Conservation (phyloP, 2,329 filamentous ascomycete genomes). For the Trichoderma asperellum region DNA sequence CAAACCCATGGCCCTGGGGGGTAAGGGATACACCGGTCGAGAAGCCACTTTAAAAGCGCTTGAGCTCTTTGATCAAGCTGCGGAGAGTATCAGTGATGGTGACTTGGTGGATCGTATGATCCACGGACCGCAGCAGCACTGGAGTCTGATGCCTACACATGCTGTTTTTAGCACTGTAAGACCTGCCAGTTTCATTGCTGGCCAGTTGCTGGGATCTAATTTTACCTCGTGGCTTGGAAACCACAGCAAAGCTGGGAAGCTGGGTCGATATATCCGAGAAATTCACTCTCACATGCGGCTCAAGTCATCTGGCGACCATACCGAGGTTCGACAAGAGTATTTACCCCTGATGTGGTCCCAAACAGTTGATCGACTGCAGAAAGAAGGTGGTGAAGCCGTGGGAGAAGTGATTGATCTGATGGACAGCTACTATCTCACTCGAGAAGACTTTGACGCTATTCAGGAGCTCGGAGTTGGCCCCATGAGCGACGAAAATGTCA, state of each 20-base stretch:
- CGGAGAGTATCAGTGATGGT: conserved; percentile 95
- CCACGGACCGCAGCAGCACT: conserved; percentile 95
- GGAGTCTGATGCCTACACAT: conserved; percentile 96
- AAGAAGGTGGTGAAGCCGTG: conserved; percentile 80
- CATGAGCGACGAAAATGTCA: conserved; percentile 74
- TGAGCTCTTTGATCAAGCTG: conserved; percentile 83
- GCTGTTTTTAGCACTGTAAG: conserved; percentile 93
- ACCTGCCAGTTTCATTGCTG: conserved; percentile 84
- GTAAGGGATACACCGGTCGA: conserved; percentile 59
- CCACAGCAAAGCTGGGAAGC: conserved; percentile 81
- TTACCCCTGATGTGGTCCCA: conserved; percentile 85
- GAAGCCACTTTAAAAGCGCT: conserved; percentile 80
- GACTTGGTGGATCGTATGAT: conserved; percentile 98
- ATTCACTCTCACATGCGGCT: conserved; percentile 97
- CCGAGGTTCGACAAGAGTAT: conserved; percentile 94
- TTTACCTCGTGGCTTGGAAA: conserved; percentile 96
- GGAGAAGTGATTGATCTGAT: conserved; percentile 87
- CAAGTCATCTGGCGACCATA: conserved; percentile 83
- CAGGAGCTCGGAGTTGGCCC: conserved; percentile 87
- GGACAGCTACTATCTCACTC: conserved; percentile 95
- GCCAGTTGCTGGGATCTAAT: conserved; percentile 71
- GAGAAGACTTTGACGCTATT: conserved; percentile 92
- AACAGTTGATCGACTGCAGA: conserved; percentile 72
- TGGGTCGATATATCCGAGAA: conserved; percentile 83
- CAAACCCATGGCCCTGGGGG: conserved; percentile 68